Base-by-base conservation (phyloP, 2,329 filamentous ascomycete species). In the Apiospora malaysiana region DNA sequence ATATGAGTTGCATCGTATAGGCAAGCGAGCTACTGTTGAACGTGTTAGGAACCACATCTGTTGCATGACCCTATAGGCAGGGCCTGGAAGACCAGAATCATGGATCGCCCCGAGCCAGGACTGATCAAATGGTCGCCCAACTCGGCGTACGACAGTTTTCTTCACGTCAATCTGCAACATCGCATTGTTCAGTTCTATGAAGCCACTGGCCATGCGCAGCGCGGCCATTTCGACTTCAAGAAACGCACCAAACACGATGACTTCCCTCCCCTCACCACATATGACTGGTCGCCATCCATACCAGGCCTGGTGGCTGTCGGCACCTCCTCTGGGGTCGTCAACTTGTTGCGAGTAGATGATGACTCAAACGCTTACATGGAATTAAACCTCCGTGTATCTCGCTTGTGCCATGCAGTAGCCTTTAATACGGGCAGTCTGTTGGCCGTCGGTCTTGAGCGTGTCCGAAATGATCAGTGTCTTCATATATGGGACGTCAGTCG, bases 401-500 rank as follows among this genome's bases (percentile, higher is more conserved):
- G 94, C 63, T 92, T 92, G 59, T 95, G 93, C 76, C 94, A 95
- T 76, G 92, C 93, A 0, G 92, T 96, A 51, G 91, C 93, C 4
- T 94, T 96, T 82, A 95, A 91, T 77, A 90, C 89, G 4, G 86
- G 85, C 6, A 91, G 92, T 23, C 85, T 93, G 70, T 83, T 97
- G 68, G 94, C 93, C 12, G 93, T 94, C 40, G 94, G 93, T 1
- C 84, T 96, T 68, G 94, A 96, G 76, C 88, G 93, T 75, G 93
- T 95, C 32, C 89, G 94, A 43, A 94, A 93, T 81, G 94, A 96
- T 78, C 89, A 92, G 73, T 94, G 92, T 76, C 85, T 97, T 67
- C 93, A 95, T 76, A 91, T 96, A 42, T 96, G 93, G 88, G 93
- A 97, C 79, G 86, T 94, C 70, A 91, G 89, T 75, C 88, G 89